Evolutionary conservation across 2,329 filamentous ascomycete species (phyloP), one percentile per base, ranked within the genome.

Genomic region (Xylariaceae sp.): DNA sequence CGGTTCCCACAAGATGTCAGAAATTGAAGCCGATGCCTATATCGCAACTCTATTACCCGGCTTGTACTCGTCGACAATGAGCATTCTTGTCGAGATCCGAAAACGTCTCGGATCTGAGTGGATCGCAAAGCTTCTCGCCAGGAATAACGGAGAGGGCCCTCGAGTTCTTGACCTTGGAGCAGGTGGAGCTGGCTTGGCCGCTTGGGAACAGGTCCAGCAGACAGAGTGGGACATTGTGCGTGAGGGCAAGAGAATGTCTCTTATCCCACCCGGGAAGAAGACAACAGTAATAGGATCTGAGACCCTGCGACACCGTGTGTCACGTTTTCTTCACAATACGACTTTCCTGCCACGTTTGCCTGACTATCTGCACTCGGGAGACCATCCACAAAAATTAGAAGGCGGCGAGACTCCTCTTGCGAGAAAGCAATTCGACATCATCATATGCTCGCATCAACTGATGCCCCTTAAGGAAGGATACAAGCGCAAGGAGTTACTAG

Each of bases 261-360:
- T 64, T 0, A 61, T 70, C 2, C 78, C 81, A 1, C 71, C 76
- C 3, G 87, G 88, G 1, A 89, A 85, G 60, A 85, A 86, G 40
- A 90, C 88, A 0, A 89, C 95, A 1, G 68, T 97, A 3, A 81
- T 87, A 2, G 89, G 83, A 0, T 86, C 88, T 0, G 79, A 89
- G 47, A 69, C 80, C 2, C 71, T 98, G 19, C 81, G 89, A 15
- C 73, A 86, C 42, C 84, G 89, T 24, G 73, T 89, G 18, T 88
- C 89, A 50, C 73, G 71, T 15, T 78, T 97, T 48, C 69, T 98
- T 11, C 77, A 94, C 29, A 85, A 96, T 60, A 97, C 93, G 0
- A 94, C 87, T 0, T 96, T 98, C 59, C 73, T 98, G 7, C 90
- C 91, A 7, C 82, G 90, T 3, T 69, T 97, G n/a, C 93, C 93